phyloP scores from a whole-genome alignment of 1,284 basidiomycete species.

The Termitomyces sp. region DNA sequence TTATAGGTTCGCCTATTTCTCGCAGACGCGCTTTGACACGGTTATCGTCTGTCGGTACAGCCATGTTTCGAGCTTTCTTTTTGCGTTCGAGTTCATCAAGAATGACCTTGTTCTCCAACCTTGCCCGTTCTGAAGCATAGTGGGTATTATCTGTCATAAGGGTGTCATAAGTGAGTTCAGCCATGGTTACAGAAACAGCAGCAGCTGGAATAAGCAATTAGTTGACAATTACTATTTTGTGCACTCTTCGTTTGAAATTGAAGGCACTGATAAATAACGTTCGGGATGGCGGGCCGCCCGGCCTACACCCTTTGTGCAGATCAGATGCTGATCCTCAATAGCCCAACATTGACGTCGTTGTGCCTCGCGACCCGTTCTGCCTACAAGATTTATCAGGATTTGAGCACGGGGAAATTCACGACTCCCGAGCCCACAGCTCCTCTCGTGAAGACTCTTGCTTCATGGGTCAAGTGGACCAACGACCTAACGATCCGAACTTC shows the following conservation, averaged over 20 bases:
- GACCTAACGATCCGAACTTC: not conserved
- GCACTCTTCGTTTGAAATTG: no score
- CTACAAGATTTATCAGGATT: not conserved
- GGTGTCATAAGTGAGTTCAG: conserved; percentile 68
- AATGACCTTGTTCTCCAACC: conserved; percentile 74
- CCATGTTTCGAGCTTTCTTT: conserved; percentile 89
- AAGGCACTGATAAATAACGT: no score
- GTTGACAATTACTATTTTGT: no score
- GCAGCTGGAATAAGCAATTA: conserved; percentile 1
- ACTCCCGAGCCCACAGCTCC: not conserved
- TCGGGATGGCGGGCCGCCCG: no score
- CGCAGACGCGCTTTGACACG: conserved; percentile 86
- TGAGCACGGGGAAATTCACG: not conserved
- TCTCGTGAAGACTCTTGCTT: not conserved
- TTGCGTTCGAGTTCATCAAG: conserved; percentile 92
- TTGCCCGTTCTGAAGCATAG: conserved; percentile 64
- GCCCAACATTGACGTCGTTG: conserved; percentile 1
- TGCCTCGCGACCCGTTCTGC: not conserved
- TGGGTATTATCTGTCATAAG: conserved; percentile 74
- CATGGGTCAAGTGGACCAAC: not conserved
- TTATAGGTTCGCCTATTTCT: conserved; percentile 94
- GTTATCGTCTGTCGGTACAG: conserved; percentile 95
- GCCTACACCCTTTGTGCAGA: not conserved
- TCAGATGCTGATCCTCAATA: not conserved
- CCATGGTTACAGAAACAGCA: conserved; percentile 36